Evolutionary conservation across 2,329 filamentous ascomycete genomes (phyloP), one percentile per base, ranked within the genome.

Genomic region (Beauveria brongniartii): DNA sequence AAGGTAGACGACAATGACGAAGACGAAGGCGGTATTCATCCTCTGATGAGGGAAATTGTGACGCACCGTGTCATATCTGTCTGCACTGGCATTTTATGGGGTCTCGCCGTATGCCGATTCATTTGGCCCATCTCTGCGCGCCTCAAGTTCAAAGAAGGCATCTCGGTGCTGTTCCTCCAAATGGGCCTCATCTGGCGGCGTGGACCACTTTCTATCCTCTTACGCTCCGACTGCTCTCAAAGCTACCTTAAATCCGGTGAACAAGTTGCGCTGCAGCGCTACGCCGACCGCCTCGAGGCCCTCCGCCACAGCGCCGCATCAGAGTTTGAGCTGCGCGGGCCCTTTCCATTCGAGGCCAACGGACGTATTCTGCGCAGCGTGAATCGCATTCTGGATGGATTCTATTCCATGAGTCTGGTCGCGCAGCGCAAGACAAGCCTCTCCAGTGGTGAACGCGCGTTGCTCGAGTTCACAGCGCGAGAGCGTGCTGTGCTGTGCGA

Each of bases 161-260:
- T 96, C 5, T 90, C 89, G 37, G 78, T 95, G 30, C 79, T 97
- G 14, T 96, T 92, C 83, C 80, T 97, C 6, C 89, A 93, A 58
- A 92, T 97, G 88, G 89, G 90, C 9, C 79, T 97, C 37, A 91
- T 96, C 65, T 97, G 92, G 92, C 93, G 91, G 73, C 84, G 91
- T 41, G 91, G 94, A 8, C 92, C 92, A 0, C 77, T 96, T n/a
- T 87, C 89, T 3, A 85, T 87, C 10, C 81, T 95, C 62, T 77
- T 86, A 1, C 81, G 85, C 59, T 82, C 79, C 59, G 77, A 82
- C 67, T 76, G 74, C 63, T 76, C 78, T 4, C 76, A 80, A 24
- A 82, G 83, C 2, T 96, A 94, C 72, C 90, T 96, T 80, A 87
- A 87, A 66, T 82, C 90, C 1, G 83, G 87, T n/a, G 92, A 96